Percentiles rank a stretch among this genome's conserved stretches.
Evolutionary conservation across 495 filamentous ascomycete species (phyloP).

Genomic region (Penicillium canescens): DNA sequence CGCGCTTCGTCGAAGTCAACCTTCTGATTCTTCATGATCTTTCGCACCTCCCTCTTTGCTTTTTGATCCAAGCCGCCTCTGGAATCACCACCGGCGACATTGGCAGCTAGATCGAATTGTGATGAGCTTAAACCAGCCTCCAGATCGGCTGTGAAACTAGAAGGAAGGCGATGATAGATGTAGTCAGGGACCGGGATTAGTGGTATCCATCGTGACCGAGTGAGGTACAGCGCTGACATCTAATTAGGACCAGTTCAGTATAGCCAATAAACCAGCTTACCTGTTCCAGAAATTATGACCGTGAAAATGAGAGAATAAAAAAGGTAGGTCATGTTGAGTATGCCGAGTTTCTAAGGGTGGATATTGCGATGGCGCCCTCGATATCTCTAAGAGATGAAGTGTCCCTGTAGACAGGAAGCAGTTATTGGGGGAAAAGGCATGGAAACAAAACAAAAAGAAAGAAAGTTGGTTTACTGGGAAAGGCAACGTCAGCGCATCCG

Average conservation of each 20-base stretch:
- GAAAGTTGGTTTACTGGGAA: not conserved
- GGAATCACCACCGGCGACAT: constrained; percentile 73
- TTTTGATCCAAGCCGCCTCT: constrained; percentile 76
- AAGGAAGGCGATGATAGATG: constrained; percentile 72
- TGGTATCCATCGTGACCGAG: constrained; percentile 73
- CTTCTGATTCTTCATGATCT: constrained; percentile 79
- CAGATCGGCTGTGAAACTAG: constrained; percentile 74
- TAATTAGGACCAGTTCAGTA: constrained; percentile 11
- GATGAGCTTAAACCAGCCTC: constrained; percentile 81
- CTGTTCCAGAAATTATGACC: constrained; percentile 60
- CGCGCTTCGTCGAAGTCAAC: constrained; percentile 91
- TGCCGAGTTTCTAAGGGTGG: not conserved
- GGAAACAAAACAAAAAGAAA: not conserved
- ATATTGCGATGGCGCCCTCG: not conserved
- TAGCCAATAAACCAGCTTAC: constrained; percentile 36
- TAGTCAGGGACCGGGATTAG: constrained; percentile 58
- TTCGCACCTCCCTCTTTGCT: constrained; percentile 76
- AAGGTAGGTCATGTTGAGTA: constrained; percentile 61
- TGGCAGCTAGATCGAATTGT: constrained; percentile 77
- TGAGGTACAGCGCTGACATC: constrained; percentile 70
- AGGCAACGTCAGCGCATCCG: constrained; percentile 7
- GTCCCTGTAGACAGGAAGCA: not conserved
- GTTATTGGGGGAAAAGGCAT: not conserved
- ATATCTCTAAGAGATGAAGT: not conserved
- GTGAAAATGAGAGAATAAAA: constrained; percentile 72